Evolutionary conservation across 768 basidiomycete species (phyloP).

Genomic region (Mycena rosella): DNA sequence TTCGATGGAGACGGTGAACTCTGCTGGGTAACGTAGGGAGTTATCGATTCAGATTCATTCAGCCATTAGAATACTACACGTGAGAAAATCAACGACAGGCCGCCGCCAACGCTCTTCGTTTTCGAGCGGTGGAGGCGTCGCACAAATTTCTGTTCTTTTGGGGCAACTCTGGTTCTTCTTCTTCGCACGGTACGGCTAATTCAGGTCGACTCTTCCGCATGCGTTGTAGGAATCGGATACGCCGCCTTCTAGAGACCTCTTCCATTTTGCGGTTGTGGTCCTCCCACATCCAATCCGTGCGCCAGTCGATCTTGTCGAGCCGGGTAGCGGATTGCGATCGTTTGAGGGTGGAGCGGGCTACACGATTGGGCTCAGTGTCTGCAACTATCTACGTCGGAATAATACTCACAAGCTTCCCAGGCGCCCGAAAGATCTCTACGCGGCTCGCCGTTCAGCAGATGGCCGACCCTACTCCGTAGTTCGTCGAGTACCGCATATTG

Average conservation of each 20-base stretch:
- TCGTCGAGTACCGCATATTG: constrained; percentile 8
- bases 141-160: neutral
- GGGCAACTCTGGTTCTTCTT: neutral
- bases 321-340: constrained; percentile 5
- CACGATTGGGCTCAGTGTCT: neutral
- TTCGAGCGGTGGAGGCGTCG: constrained; percentile 18
- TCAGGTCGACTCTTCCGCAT: neutral
- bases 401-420: neutral
- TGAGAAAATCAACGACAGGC: constrained; percentile 17
- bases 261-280: neutral
- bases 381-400: too few species aligned
- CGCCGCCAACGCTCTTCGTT: constrained; percentile 23
- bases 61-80: neutral
- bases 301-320: constrained; percentile 12
- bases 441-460: neutral
- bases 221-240: neutral
- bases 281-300: constrained; percentile 24
- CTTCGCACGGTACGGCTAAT: too few species aligned
- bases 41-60: too few species aligned
- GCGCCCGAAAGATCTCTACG: neutral
- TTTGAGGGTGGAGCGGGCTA: constrained; percentile 3
- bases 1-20: constrained; percentile 75
- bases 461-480: neutral
- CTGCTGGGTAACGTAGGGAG: too few species aligned
- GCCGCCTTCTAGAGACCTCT: neutral